A percentile compares a stretch with the other conserved stretches of the same genome.
Conservation (phyloP, 2,329 filamentous ascomycete genomes). For the Aureobasidium sp. region DNA sequence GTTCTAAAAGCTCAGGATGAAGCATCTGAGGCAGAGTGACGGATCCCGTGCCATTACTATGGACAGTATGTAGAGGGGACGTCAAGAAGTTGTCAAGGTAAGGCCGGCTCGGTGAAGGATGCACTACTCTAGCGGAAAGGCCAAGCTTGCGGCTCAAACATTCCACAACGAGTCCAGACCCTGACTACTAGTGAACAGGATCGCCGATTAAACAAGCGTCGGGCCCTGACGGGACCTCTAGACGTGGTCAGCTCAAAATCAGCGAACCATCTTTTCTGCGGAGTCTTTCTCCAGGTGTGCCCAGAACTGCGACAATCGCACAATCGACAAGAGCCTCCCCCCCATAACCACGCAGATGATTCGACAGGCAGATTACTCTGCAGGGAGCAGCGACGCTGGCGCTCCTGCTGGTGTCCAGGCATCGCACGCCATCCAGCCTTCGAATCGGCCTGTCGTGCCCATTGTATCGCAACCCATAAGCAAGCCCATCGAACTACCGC, state of each 20-base stretch:
- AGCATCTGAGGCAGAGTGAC: background rate
- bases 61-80: too few relatives aligned
- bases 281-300: background rate
- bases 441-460: background rate
- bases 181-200: background rate
- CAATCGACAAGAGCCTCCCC: background rate
- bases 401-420: background rate
- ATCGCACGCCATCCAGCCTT: background rate
- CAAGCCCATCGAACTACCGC: conserved; percentile 6
- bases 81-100: background rate
- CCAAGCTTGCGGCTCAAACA: background rate
- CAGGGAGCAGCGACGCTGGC: background rate
- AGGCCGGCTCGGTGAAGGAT: background rate
- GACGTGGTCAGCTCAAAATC: background rate
- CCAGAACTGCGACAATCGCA: background rate
- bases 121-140: background rate
- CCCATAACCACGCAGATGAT: background rate
- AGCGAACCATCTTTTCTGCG: conserved; percentile 7
- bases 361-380: background rate
- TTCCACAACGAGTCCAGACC: background rate
- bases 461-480: conserved; percentile 7
- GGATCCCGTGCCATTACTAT: too few relatives aligned
- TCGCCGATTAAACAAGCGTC: background rate
- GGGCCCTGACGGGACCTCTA: background rate
- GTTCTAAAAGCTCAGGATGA: background rate